Evolutionary conservation across 148 eudicot species (phyloP).

Genomic region (Nepenthes mirabilis): DNA sequence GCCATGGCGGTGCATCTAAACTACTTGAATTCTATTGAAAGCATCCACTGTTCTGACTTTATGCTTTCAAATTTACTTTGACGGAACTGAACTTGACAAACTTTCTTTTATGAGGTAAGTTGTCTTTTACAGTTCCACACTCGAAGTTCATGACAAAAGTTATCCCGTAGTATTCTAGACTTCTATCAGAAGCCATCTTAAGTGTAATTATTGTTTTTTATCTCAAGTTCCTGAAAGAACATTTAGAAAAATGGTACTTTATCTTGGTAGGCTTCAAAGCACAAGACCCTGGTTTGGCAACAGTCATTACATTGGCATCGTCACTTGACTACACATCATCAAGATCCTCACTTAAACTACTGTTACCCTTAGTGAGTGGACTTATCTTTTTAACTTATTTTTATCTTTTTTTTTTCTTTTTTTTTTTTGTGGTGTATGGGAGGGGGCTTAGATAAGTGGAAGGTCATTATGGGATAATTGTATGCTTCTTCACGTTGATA

Average conservation of each 20-base stretch:
- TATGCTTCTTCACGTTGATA: neutral
- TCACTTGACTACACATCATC: slow-evolving; percentile 65
- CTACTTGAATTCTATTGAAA: no score
- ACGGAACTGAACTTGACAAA: no score
- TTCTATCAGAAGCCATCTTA: neutral
- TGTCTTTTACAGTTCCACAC: no score
- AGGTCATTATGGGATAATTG: neutral
- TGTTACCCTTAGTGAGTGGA: slow-evolving; percentile 39
- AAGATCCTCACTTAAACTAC: slow-evolving; percentile 36
- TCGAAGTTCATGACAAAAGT: no score
- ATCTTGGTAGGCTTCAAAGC: slow-evolving; percentile 23
- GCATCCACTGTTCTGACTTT: no score
- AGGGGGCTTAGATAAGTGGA: slow-evolving; percentile 5
- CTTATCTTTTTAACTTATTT: no score
- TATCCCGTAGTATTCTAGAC: no score
- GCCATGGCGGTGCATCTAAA: no score
- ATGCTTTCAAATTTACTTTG: no score
- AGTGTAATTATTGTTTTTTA: neutral
- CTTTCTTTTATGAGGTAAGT: no score
- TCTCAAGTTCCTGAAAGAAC: neutral
- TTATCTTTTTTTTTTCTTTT: no score
- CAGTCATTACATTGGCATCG: slow-evolving; percentile 48
- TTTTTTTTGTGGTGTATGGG: no score
- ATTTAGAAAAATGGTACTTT: neutral
- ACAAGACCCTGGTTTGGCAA: slow-evolving; percentile 31